These are phyloP conservation scores for Botryotinia convoluta DNA, from an alignment of 2,329 filamentous ascomycete genomes.

Conservation along the genomic window DNA sequence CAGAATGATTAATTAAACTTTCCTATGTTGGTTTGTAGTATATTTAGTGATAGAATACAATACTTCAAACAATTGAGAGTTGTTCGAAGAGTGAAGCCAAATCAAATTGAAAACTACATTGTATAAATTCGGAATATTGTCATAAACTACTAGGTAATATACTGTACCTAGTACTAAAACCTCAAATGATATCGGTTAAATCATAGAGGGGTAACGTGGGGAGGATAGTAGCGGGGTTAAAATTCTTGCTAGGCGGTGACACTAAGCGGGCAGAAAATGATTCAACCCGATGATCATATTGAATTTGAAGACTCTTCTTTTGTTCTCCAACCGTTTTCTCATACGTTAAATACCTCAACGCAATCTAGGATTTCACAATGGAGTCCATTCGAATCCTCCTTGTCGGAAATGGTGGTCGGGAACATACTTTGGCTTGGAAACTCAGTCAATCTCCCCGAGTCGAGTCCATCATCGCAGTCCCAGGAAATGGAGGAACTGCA, in stretches of 20 bases:
- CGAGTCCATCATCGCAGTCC: slow-evolving; percentile 67
- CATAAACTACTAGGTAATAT: background rate
- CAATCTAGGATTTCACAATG: slow-evolving; percentile 22
- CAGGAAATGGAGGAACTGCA: slow-evolving; percentile 86
- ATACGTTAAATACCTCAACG: background rate
- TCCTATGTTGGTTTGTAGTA: background rate
- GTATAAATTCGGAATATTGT: background rate
- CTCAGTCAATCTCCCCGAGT: slow-evolving; percentile 78
- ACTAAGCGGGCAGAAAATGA: slow-evolving; percentile 17
- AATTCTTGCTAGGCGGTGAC: slow-evolving; percentile 14
- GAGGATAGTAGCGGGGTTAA: background rate
- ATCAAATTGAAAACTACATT: background rate
- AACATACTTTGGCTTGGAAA: slow-evolving; percentile 95
- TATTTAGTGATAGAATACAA: background rate
- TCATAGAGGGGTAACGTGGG: slow-evolving; percentile 11
- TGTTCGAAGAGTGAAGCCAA: background rate
- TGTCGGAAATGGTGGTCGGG: slow-evolving; percentile 89
- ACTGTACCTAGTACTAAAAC: background rate
- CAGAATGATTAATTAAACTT: background rate
- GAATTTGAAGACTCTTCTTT: slow-evolving; percentile 6
- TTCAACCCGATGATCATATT: slow-evolving; percentile 2
- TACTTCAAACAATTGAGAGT: too few relatives aligned
- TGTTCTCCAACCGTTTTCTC: background rate
- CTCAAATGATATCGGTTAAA: background rate
- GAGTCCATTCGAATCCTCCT: slow-evolving; percentile 63